Percentiles rank a stretch among this genome's conserved stretches.
phyloP scores from a whole-genome alignment of 495 filamentous ascomycete genomes.

The Xanthoparmelia taractica region DNA sequence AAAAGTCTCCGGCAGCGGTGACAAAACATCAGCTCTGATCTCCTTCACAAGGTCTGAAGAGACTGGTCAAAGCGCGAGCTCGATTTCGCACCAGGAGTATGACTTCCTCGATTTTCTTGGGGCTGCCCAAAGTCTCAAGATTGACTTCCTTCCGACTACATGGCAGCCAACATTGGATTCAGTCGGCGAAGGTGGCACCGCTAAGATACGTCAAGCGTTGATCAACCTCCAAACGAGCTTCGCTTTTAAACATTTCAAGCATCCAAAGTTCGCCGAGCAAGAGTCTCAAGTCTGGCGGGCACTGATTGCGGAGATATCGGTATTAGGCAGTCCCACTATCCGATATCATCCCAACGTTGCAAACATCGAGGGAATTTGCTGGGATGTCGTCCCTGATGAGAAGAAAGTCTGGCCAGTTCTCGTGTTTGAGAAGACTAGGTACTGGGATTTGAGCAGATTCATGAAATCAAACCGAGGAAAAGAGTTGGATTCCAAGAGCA shows the following conservation, averaged over 20 bases:
- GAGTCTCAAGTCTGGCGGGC: background rate
- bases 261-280: background rate
- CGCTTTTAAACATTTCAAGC: conserved; percentile 22
- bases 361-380: conserved; percentile 23
- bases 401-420: conserved; percentile 22
- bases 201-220: conserved; percentile 17
- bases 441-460: conserved; percentile 23
- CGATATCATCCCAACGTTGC: conserved; percentile 17
- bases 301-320: conserved; percentile 6
- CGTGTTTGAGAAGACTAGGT: no score
- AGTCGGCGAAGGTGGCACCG: conserved; percentile 19
- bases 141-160: conserved; percentile 21
- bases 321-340: no score
- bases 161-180: conserved; percentile 14
- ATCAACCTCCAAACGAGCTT: conserved; percentile 18
- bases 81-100: background rate
- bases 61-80: background rate
- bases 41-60: background rate
- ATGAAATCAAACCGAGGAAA: conserved; percentile 8
- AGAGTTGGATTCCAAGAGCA: conserved; percentile 15
- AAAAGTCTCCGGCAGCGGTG: background rate
- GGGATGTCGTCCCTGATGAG: conserved; percentile 16
- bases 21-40: background rate
- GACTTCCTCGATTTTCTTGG: no score
- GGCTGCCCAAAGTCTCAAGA: background rate